Base-by-base conservation (phyloP, 345 rosid genomes). In the Isatis tinctoria region DNA sequence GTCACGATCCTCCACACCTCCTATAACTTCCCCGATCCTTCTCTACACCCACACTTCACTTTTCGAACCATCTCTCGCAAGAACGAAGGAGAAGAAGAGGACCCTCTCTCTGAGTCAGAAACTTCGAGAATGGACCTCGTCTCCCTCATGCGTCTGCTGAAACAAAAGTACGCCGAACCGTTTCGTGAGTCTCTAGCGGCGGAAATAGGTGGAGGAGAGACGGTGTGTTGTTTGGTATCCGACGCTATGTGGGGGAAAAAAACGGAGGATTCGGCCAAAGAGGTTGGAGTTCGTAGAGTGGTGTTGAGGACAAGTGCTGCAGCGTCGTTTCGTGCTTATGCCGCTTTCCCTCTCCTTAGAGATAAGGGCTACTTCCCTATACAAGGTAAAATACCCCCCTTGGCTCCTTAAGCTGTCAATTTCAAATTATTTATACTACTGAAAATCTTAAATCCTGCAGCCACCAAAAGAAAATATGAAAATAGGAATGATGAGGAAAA, bases 1-100 rank as follows among this genome's bases (percentile, higher is more conserved):
- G 74, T 89, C 56, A 69, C 83, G 36, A 60, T 87, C 13, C 71
- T 85, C 69, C 91, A 87, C 67, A 81, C 88, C 36, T 69, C 57
- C 4, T 82, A 74, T 73, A 90, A 87, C 84, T 83, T 67, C 28
- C 91, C 88, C 0, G 64, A 82, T 52, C 61, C 88, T 43, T 75
- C 83, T n/a, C 72, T 65, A 44, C 67, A 80, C 72, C 86, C 89
- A 51, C 78, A 74, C 78, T 83, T 90, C 77, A 64, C 75, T 53
- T 87, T 90, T 61, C 57, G 48, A 53, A 65, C 83, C 3, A 78
- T 90, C 58, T 39, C n/a, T 20, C 79, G 43, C 40, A 61, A 26
- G 7, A 75, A 60, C 5, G 61, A 67, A 67, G 72, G 66, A 35
- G 71, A 70, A 48, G 72, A 39, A 3, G 67, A 49, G 70, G 48